These are phyloP conservation scores for Sporisorium scitamineum DNA, from an alignment of 1,284 basidiomycete species.

Conservation along the genomic window DNA sequence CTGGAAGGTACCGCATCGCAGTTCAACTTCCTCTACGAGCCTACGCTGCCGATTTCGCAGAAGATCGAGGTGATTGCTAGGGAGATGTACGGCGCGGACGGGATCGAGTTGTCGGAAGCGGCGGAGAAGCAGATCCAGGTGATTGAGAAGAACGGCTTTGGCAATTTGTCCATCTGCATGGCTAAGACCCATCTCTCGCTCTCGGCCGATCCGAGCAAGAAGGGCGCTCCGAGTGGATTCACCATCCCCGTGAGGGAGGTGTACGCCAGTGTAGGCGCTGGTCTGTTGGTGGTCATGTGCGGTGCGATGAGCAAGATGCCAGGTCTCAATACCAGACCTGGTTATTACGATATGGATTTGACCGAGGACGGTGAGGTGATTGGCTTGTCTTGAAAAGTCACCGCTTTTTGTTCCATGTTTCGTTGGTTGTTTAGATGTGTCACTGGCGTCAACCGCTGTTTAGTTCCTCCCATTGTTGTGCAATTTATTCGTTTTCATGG, in stretches of 20 bases:
- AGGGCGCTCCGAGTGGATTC: constrained; percentile 73
- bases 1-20: constrained; percentile 55
- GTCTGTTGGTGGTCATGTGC: constrained; percentile 90
- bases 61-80: constrained; percentile 67
- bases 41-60: constrained; percentile 56
- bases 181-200: constrained; percentile 83
- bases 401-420: constrained; percentile 4
- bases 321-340: constrained; percentile 91
- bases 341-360: constrained; percentile 70
- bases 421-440: constrained; percentile 2
- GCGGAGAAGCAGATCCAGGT: constrained; percentile 88
- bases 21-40: constrained; percentile 68
- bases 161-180: constrained; percentile 84
- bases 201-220: constrained; percentile 60
- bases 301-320: constrained; percentile 87
- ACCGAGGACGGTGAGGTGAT: constrained; percentile 69
- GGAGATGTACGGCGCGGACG: constrained; percentile 68
- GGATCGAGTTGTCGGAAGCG: constrained; percentile 73
- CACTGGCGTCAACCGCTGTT: constrained; percentile 7
- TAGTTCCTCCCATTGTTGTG: not conserved
- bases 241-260: constrained; percentile 92
- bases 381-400: constrained; percentile 69
- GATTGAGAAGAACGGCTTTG: constrained; percentile 90
- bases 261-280: constrained; percentile 89
- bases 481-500: not conserved